Evolutionary conservation across 495 filamentous ascomycete genomes (phyloP), one percentile per base, ranked within the genome.

Genomic region (Tetracladium setigerum): DNA sequence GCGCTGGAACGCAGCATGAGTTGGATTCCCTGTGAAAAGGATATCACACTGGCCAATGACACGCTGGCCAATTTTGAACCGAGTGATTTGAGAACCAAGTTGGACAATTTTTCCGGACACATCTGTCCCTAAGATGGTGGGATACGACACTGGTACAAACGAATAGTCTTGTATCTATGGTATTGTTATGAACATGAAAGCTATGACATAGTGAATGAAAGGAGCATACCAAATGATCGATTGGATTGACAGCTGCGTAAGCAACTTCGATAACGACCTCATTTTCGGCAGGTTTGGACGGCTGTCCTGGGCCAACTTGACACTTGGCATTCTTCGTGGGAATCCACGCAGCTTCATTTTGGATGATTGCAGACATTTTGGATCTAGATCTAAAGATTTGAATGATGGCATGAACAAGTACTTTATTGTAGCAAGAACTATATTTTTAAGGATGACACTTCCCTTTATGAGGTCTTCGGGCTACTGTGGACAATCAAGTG

Each of bases 41-140:
- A 17, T 30, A 37, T 46, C 47, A 43, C 43, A 46, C n/a, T 51
- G 42, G 7, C 38, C 32, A 30, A 52, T 40, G 7, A 53, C 51
- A 12, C 54, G 46, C 10, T 57, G 43, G 3, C 51, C 46, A 12
- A 50, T 30, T n/a, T 44, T 43, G 30, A 55, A 47, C 13, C 55
- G 51, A 10, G 58, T 57, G 0, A 68, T 62, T 12, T 46, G 42
- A 8, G 45, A 31, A 5, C 58, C 62, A 9, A 66, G 46, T 17
- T 55, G 36, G n/a, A 56, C 39, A 11, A 66, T 54, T n/a, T 55
- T 53, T 15, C 63, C 63, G 33, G 63, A 60, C 24, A 66, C 51
- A 39, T 66, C 65, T 4, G 47, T 33, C 7, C 65, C 65, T 13
- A 62, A 53, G 38, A 64, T 62, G 1, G 37, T 33, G 1, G 54